These are phyloP conservation scores for Kalmusia sp. DNA, from an alignment of 2,329 filamentous ascomycete genomes.

Conservation along the genomic window DNA sequence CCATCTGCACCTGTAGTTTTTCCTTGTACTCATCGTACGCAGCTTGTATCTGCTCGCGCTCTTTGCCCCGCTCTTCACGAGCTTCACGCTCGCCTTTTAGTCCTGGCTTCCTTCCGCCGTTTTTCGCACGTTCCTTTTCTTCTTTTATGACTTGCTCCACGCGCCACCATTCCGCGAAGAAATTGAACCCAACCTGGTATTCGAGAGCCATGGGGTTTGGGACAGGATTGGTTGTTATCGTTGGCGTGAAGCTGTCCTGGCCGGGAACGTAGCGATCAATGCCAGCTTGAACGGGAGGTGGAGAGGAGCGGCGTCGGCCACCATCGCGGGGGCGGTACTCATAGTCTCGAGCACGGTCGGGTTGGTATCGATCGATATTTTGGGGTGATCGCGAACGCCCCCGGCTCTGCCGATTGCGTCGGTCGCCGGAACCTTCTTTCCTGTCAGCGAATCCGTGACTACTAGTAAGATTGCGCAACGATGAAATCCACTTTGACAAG, in stretches of 20 bases:
- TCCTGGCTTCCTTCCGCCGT: conserved; percentile 71
- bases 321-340: conserved; percentile 69
- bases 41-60: conserved; percentile 78
- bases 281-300: conserved; percentile 67
- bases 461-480: too few species aligned
- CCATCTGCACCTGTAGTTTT: conserved; percentile 75
- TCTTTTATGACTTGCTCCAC: conserved; percentile 83
- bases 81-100: conserved; percentile 69
- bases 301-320: conserved; percentile 65
- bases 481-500: too few species aligned
- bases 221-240: conserved; percentile 68
- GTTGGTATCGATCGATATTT: conserved; percentile 79
- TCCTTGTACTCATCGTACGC: conserved; percentile 72
- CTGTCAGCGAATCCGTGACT: conserved; percentile 1
- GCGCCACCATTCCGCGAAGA: conserved; percentile 87
- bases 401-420: conserved; percentile 44
- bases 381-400: conserved; percentile 74
- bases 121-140: conserved; percentile 74
- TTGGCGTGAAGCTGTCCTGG: conserved; percentile 64
- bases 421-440: conserved; percentile 31
- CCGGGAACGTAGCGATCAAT: conserved; percentile 88
- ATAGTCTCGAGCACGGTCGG: conserved; percentile 73
- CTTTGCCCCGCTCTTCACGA: conserved; percentile 78
- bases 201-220: conserved; percentile 75
- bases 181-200: conserved; percentile 85